A percentile compares a stretch with the other conserved stretches of the same genome.
These are phyloP conservation scores for Grosmannia serpens DNA, from an alignment of 2,329 filamentous ascomycete genomes.

Conservation along the genomic window DNA sequence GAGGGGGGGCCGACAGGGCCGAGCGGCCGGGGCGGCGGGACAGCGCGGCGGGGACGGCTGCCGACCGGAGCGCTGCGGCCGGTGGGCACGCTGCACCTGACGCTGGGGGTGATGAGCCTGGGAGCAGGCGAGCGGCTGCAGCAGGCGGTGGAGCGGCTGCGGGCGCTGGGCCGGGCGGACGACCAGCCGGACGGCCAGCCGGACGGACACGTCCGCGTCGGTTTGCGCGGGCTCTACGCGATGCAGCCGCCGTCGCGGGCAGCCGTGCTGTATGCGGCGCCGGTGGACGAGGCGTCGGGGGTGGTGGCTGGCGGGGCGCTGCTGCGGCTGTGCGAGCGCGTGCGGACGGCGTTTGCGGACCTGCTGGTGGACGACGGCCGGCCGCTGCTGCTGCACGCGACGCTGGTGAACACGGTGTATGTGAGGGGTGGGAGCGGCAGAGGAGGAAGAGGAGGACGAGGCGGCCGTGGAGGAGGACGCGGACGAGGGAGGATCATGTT, in stretches of 20 bases:
- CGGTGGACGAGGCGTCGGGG: constrained; percentile 39
- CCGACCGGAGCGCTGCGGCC: constrained; percentile 61
- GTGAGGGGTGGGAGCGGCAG: constrained; percentile 29
- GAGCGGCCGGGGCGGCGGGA: constrained; percentile 12
- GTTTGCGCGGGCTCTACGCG: constrained; percentile 42
- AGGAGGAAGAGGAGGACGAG: constrained; percentile 12
- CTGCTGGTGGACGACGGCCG: constrained; percentile 48
- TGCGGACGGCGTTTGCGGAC: constrained; percentile 44
- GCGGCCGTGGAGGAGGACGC: constrained; percentile 14
- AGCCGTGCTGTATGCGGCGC: constrained; percentile 54
- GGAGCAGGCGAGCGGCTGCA: constrained; percentile 27
- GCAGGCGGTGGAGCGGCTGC: constrained; percentile 28
- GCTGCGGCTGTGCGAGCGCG: constrained; percentile 42
- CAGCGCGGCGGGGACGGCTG: constrained; percentile 23
- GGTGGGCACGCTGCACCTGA: constrained; percentile 71
- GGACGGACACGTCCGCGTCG: constrained; percentile 20
- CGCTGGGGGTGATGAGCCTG: constrained; percentile 76
- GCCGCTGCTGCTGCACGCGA: constrained; percentile 68
- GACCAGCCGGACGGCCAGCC: background rate
- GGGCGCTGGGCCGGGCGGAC: constrained; percentile 23
- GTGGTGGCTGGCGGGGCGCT: constrained; percentile 42
- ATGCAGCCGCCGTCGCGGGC: constrained; percentile 46
- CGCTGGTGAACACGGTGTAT: constrained; percentile 78
- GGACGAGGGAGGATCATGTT: constrained; percentile 27
- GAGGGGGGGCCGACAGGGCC: constrained; percentile 10